A percentile compares a stretch with the other conserved stretches of the same genome.
These are phyloP conservation scores for Evernia prunastri DNA, from an alignment of 495 filamentous ascomycete genomes.

Conservation along the genomic window DNA sequence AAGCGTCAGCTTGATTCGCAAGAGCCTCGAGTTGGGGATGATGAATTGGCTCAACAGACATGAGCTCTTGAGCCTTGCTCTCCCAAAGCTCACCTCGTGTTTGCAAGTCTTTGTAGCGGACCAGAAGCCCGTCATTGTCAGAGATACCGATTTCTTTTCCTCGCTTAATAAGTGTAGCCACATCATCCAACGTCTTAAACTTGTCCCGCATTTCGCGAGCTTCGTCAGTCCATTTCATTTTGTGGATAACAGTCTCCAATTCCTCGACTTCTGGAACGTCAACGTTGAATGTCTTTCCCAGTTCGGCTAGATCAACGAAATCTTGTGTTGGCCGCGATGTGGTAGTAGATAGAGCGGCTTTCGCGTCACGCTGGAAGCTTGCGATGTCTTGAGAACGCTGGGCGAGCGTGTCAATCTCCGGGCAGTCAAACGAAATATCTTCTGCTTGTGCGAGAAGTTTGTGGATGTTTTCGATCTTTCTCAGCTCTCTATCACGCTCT, in stretches of 20 bases:
- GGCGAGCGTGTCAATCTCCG: constrained; percentile 79
- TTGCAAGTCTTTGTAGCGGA: constrained; percentile 67
- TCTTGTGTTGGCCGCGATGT: constrained; percentile 56
- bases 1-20: constrained; percentile 62
- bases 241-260: constrained; percentile 71
- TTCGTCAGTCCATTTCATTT: constrained; percentile 83
- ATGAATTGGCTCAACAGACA: constrained; percentile 80
- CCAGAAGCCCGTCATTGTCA: constrained; percentile 67
- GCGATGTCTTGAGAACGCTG: constrained; percentile 84
- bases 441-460: constrained; percentile 79
- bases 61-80: constrained; percentile 85
- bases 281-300: constrained; percentile 83
- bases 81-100: constrained; percentile 82
- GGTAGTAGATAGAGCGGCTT: constrained; percentile 56
- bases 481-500: constrained; percentile 80
- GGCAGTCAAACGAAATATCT: constrained; percentile 86
- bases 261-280: constrained; percentile 89
- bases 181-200: constrained; percentile 63
- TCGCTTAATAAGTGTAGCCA: constrained; percentile 67
- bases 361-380: constrained; percentile 75
- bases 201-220: constrained; percentile 56
- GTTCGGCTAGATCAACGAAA: constrained; percentile 84
- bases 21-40: constrained; percentile 92
- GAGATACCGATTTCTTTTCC: constrained; percentile 70
- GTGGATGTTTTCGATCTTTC: constrained; percentile 84